Percentiles rank a stretch among this genome's conserved stretches.
Conservation (phyloP, 371 early-diverging fungal species). For the Nosema muscidifuracis region DNA sequence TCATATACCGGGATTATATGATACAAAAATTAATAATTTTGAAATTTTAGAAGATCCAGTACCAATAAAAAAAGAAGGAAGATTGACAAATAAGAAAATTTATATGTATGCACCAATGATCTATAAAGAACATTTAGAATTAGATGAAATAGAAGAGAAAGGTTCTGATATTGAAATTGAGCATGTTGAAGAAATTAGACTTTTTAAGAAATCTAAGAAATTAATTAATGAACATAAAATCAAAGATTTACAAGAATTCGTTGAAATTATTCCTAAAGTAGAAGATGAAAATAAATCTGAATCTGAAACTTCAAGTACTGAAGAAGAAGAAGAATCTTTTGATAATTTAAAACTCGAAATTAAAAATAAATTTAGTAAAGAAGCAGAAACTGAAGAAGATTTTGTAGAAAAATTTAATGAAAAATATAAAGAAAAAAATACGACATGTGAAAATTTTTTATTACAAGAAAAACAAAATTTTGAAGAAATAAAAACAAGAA, state of each 20-base stretch:
- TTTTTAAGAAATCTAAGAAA: slow-evolving; percentile 17
- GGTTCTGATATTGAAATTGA: not conserved
- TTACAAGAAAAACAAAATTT: slow-evolving; percentile 20
- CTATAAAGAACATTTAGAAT: not conserved
- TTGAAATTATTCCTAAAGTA: too few species aligned
- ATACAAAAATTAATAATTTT: slow-evolving; percentile 9
- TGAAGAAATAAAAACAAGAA: slow-evolving; percentile 30
- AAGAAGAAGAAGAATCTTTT: not conserved
- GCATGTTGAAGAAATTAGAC: not conserved
- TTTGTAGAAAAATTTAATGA: slow-evolving; percentile 54
- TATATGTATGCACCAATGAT: slow-evolving; percentile 26
- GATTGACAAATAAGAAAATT: slow-evolving; percentile 3
- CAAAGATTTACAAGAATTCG: too few species aligned
- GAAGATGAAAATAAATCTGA: not conserved
- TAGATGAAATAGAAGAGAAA: not conserved
- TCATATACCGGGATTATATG: slow-evolving; percentile 36
- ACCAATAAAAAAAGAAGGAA: slow-evolving; percentile 10
- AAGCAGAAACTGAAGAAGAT: slow-evolving; percentile 49
- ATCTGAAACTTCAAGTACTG: too few species aligned
- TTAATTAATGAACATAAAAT: not conserved
- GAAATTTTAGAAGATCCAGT: slow-evolving; percentile 27
- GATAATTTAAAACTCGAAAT: slow-evolving; percentile 30
- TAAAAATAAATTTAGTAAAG: slow-evolving; percentile 37
- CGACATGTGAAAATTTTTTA: slow-evolving; percentile 27
- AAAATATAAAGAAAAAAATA: slow-evolving; percentile 49